Base-by-base conservation (phyloP, 2,329 filamentous ascomycete genomes). In the Colletotrichum aenigma region DNA sequence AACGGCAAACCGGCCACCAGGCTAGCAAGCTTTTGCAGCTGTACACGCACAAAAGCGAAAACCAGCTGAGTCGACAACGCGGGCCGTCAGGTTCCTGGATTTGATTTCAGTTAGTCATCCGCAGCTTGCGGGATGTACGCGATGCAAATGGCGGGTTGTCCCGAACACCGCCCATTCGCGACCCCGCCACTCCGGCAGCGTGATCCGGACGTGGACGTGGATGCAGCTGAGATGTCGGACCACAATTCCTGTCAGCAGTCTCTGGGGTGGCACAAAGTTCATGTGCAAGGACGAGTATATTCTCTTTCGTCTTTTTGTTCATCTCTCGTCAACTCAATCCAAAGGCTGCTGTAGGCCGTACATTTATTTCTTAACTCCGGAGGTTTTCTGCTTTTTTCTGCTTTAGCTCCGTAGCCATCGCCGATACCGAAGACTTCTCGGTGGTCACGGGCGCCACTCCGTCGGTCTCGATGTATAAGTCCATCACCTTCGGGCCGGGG, bases 401-500 rank as follows among this genome's bases (percentile, higher is more conserved):
- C 30, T 75, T 62, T 6, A 55, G 4, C 62, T 76, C 68, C 13
- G 66, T 70, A 5, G 74, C 61, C 36, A 43, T 36, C 7, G 70
- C 75, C 9, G 75, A 71, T 3, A 76, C 78, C 18, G 78, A 76
- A 70, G 43, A 43, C 15, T 70, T 70, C 9, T 56, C 62, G 4
- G 38, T 48, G 4, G 15, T 8, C 1, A 21, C 3, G 2, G 55
- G 38, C 6, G 34, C 26, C 24, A 56, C 6, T 1, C 38, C 55
- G 61, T 82, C 82, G 12, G 83, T 81, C 69, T 84, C 81, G 13
- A 87, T 84, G 65, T 89, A 89, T 69, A 89, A 72, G 24, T 80
- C 80, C 80, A 87, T 85, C 26, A 90, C 82, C 77, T 88, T 89
- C 4, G 89, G 89, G 0, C 88, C 88, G 0, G 87, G 86, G 75